Evolutionary conservation across 495 filamentous ascomycete genomes (phyloP), one percentile per base, ranked within the genome.

Genomic region (Trichodelitschia bisporula): DNA sequence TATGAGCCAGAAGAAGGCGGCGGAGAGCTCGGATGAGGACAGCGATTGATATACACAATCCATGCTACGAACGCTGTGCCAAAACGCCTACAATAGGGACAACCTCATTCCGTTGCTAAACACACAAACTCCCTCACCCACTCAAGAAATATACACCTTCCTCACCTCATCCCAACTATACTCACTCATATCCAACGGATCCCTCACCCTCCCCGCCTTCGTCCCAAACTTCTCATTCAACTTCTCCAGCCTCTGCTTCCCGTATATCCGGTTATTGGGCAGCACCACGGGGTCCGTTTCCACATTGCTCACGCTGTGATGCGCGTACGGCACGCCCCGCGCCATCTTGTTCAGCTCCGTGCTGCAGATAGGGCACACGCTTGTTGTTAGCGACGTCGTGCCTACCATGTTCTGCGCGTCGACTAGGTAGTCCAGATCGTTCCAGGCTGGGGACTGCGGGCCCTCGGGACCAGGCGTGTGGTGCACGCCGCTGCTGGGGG

Each of bases 281-380:
- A 97, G 49, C 21, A 93, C 59, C 14, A 92, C 63, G 5, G 83
- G 61, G 41, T 95, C 84, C 20, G 59, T 69, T 46, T 91, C 82
- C 15, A 93, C 72, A 36, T 76, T 72, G 46, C 82, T 92, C 57
- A 89, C 86, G 27, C 70, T 74, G 46, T 97, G 86, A 39, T 90
- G 74, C 15, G 86, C 86, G 43, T 93, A 92, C 10, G 86, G 86
- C 34, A 95, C 71, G 43, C 69, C 70, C 24, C 70, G 60, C 11
- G 86, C 86, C 19, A 97, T 61, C 36, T 77, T 77, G 48, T 97
- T 93, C 33, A 97, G 60, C 48, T 97, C 86, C 2, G 73, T 86
- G 23, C 71, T 78, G 55, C 86, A 97, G 45, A 95, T 95, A 3
- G 86, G 89, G 42, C 86, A 97, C 27, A 91, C 66, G 19, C n/a